Base-by-base conservation (phyloP, 2,329 filamentous ascomycete species). In the Stagonosporopsis chrysanthemi region DNA sequence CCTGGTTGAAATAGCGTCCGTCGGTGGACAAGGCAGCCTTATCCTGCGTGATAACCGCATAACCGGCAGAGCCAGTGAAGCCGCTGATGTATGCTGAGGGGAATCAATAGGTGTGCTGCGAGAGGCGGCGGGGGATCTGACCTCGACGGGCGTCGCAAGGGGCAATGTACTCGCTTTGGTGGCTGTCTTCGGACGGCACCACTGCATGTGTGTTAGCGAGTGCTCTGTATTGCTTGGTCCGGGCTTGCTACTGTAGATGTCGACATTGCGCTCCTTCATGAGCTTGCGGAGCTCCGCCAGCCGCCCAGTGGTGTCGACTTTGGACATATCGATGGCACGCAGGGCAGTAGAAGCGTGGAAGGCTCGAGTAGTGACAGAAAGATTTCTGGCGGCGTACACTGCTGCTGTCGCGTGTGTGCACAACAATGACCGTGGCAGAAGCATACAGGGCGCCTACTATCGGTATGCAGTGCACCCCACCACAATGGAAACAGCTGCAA, bases 1-100 rank as follows among this genome's bases (percentile, higher is more conserved):
- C 95, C 78, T 99, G 95, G 79, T 96, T 98, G 83, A 98, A 99
- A 79, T 99, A 99, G 64, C 95, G 89, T 28, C 95, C 95, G 75
- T 99, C 95, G 28, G 95, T 99, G 12, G 95, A 92, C 55, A 99
- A 81, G 14, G 92, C 91, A 15, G 95, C 95, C 77, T 93, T 93
- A 48, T 92, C 88, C 46, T 86, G 84, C 2, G 93, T 95, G 54
- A 99, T 84, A 47, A 99, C 89, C 36, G 93, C 95, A 63, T 91
- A 96, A 56, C 95, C 95, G 40, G 95, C 94, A 9, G 95, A 99
- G 52, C 95, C 95, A 56, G 91, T 92, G 78, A 99, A 99, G 24
- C 95, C 94, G 60, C 88, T 93, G 67, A 99, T 96, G 72, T 89
- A 97, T 74, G 89, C 91, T 82, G 69, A 26, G 45, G 24, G 42